These are phyloP conservation scores for Ascochyta lentis DNA, from an alignment of 2,329 filamentous ascomycete species.

Conservation along the genomic window DNA sequence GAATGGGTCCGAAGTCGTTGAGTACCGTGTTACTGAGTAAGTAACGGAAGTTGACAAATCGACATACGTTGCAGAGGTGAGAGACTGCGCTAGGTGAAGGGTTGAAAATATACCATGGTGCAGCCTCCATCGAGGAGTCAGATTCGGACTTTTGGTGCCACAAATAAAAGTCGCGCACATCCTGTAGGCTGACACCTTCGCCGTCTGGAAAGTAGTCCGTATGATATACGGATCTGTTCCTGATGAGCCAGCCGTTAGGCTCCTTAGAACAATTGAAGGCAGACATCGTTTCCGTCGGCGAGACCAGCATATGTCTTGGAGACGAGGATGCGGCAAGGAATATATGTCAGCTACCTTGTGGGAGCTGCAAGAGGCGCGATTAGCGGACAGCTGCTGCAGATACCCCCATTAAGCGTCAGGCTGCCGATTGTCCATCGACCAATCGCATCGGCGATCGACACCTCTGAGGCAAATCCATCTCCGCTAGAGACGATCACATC, in stretches of 20 bases:
- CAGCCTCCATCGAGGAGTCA: not conserved
- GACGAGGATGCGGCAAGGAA: no score
- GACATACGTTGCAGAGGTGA: not conserved
- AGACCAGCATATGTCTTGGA: no score
- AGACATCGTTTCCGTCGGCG: no score
- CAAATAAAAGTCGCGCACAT: not conserved
- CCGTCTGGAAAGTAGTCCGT: not conserved
- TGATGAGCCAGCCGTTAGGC: not conserved
- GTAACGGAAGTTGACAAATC: not conserved
- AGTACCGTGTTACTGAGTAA: not conserved
- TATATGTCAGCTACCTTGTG: no score
- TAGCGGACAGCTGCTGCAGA: no score
- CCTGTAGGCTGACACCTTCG: not conserved
- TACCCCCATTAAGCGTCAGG: no score
- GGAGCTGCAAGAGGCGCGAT: no score
- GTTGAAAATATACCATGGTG: not conserved
- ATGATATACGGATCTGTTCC: not conserved
- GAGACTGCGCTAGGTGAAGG: not conserved
- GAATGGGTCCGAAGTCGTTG: not conserved
- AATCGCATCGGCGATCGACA: no score
- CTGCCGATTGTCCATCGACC: no score
- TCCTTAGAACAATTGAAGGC: not conserved
- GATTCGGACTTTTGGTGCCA: not conserved
- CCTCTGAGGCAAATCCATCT: no score
- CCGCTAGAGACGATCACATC: no score